phyloP scores from a whole-genome alignment of 345 rosid genomes.

The rapeseed (Brassica napus) region DNA sequence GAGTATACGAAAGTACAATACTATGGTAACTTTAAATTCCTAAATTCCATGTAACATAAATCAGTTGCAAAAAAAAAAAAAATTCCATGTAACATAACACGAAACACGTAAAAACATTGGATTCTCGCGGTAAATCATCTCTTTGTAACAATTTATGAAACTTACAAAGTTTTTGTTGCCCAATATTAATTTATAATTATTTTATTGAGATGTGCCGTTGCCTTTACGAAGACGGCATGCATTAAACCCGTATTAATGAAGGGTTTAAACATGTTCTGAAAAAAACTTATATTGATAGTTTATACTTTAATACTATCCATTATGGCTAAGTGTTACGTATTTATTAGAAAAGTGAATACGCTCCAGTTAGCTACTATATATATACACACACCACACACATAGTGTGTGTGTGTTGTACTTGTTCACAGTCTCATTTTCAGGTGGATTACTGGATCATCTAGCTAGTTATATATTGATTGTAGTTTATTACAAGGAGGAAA shows the following conservation, averaged over 20 bases:
- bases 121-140: constrained; percentile 39
- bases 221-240: constrained; percentile 44
- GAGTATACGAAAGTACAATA: not conserved
- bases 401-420: not conserved
- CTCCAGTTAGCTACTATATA: constrained; percentile 8
- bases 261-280: constrained; percentile 39
- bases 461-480: no score
- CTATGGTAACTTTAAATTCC: constrained; percentile 7
- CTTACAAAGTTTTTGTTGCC: constrained; percentile 17
- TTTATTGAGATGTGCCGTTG: constrained; percentile 37
- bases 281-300: constrained; percentile 19
- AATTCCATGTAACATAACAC: constrained; percentile 14
- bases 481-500: not conserved
- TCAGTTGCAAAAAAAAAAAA: no score
- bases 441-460: constrained; percentile 19
- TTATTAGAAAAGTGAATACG: constrained; percentile 11
- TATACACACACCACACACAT: no score
- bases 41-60: constrained; percentile 28
- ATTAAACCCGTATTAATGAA: constrained; percentile 33
- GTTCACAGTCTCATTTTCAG: constrained; percentile 21
- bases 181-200: not conserved
- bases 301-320: no score
- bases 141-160: constrained; percentile 32
- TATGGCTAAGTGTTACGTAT: constrained; percentile 14
- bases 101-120: constrained; percentile 36